Evolutionary conservation across 2,329 filamentous ascomycete genomes (phyloP).

Genomic region (Venturia nashicola): DNA sequence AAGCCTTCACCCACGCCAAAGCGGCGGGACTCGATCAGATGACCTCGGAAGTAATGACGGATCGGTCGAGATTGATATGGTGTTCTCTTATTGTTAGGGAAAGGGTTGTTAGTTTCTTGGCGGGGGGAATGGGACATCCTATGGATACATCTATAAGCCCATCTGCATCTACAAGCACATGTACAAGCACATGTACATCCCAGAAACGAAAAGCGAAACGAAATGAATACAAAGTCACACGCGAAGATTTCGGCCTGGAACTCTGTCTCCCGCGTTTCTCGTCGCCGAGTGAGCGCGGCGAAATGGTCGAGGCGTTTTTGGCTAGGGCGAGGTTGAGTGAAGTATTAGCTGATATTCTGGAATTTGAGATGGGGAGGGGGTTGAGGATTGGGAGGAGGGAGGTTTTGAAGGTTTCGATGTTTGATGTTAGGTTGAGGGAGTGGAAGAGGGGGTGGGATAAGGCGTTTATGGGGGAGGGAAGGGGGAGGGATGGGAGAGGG

Average conservation of each 20-base stretch:
- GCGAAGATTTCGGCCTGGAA: slow-evolving; percentile 9
- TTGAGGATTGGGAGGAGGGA: not conserved
- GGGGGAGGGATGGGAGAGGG: not conserved
- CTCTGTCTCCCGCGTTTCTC: slow-evolving; percentile 6
- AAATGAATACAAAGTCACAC: not conserved
- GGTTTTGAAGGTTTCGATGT: slow-evolving; percentile 4
- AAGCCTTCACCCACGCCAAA: slow-evolving; percentile 7
- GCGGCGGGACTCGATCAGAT: not conserved
- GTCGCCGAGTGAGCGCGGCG: not conserved
- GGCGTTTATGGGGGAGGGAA: not conserved
- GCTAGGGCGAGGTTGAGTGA: slow-evolving; percentile 3
- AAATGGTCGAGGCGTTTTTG: slow-evolving; percentile 5
- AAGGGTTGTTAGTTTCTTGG: not conserved
- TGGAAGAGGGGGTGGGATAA: slow-evolving; percentile 9
- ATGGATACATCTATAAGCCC: no score
- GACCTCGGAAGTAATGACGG: slow-evolving; percentile 5
- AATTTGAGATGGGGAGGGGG: not conserved
- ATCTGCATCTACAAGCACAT: no score
- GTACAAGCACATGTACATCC: no score
- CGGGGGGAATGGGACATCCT: not conserved
- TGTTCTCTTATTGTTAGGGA: not conserved
- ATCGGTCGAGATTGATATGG: slow-evolving; percentile 7
- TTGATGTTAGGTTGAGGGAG: slow-evolving; percentile 8
- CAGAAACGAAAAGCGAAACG: not conserved
- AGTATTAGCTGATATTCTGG: not conserved